Conservation (phyloP, 306 rosid species). For the Acacia melanoxylon region DNA sequence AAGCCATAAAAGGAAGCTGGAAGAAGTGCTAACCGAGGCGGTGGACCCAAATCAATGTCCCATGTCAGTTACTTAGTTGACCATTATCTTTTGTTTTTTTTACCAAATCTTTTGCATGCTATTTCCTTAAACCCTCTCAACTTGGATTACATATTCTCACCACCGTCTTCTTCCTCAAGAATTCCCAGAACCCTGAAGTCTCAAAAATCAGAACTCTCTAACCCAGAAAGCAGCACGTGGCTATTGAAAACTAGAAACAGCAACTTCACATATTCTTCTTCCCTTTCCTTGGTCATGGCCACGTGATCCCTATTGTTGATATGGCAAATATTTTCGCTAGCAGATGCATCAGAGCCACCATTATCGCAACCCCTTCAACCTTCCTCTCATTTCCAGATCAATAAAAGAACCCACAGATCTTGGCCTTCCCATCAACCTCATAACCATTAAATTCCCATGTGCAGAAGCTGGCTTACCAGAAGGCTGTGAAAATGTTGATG, state of each 20-base stretch:
- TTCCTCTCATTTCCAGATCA: conserved; percentile 36
- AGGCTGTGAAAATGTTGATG: conserved; percentile 40
- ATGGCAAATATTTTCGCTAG: conserved; percentile 50
- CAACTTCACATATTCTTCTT: conserved; percentile 46
- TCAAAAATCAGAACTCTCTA: neutral
- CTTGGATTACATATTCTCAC: neutral
- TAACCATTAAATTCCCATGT: neutral
- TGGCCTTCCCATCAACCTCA: neutral
- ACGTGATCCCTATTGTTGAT: conserved; percentile 18
- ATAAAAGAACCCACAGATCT: neutral
- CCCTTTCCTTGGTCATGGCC: conserved; percentile 49
- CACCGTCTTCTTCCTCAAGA: neutral
- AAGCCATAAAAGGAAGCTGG: no score
- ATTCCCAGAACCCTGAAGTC: neutral
- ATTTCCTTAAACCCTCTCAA: neutral
- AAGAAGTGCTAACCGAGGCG: no score
- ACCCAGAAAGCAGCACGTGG: no score
- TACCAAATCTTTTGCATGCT: neutral
- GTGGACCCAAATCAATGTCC: neutral
- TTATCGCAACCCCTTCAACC: conserved; percentile 51
- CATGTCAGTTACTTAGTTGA: neutral
- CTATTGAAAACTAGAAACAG: neutral
- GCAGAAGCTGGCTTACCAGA: conserved; percentile 33
- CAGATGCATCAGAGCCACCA: conserved; percentile 35
- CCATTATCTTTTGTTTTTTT: neutral